Evolutionary conservation across 306 rosid species (phyloP).

Genomic region (Cicer arietinum): DNA sequence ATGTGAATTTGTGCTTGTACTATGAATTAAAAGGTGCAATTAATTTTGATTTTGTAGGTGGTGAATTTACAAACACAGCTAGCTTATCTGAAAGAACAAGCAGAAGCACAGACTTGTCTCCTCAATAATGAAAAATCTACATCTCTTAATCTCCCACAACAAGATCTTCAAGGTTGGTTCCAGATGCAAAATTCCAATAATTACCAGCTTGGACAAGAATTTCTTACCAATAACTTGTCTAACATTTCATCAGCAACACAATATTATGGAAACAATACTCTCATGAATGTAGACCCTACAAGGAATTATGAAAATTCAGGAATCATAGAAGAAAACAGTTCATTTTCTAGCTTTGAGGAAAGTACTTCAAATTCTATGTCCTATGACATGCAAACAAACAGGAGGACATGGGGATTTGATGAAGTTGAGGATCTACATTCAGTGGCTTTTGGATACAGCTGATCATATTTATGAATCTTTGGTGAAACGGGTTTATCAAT

Average conservation of each 20-base stretch:
- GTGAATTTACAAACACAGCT: slow-evolving; percentile 89
- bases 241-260: slow-evolving; percentile 43
- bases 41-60: slow-evolving; percentile 58
- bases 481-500: slow-evolving; percentile 49
- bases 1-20: slow-evolving; percentile 20
- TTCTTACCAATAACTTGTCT: slow-evolving; percentile 47
- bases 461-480: slow-evolving; percentile 44
- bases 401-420: slow-evolving; percentile 61
- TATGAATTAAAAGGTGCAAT: neutral
- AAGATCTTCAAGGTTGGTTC: slow-evolving; percentile 67
- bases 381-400: slow-evolving; percentile 59
- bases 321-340: slow-evolving; percentile 59
- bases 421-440: slow-evolving; percentile 71
- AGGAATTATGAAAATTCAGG: slow-evolving; percentile 59
- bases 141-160: slow-evolving; percentile 46
- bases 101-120: slow-evolving; percentile 56
- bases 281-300: slow-evolving; percentile 54
- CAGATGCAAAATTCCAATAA: slow-evolving; percentile 53
- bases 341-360: slow-evolving; percentile 78
- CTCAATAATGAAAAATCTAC: slow-evolving; percentile 56
- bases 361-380: slow-evolving; percentile 64
- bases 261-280: slow-evolving; percentile 48
- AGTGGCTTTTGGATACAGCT: slow-evolving; percentile 67
- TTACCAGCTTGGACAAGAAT: slow-evolving; percentile 40
- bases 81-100: slow-evolving; percentile 82